A percentile compares a stretch with the other conserved stretches of the same genome.
These are phyloP conservation scores for Gastrodia elata DNA, from an alignment of 106 monocot species.

Conservation along the genomic window DNA sequence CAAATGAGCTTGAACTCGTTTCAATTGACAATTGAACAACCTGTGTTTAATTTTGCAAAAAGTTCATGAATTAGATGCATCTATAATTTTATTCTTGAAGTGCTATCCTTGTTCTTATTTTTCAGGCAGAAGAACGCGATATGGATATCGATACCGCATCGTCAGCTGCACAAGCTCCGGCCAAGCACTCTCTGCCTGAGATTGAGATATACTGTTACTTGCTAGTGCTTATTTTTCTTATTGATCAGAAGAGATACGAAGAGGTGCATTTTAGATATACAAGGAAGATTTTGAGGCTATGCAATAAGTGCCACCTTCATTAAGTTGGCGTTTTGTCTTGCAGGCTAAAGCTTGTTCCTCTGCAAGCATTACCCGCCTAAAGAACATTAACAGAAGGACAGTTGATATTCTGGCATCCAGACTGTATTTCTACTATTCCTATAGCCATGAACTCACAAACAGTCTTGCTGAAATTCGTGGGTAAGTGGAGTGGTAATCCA, in stretches of 20 bases:
- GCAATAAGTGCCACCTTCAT: too few species aligned
- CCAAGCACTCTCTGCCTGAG: slow-evolving; percentile 71
- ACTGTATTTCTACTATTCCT: slow-evolving; percentile 89
- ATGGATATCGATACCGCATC: slow-evolving; percentile 79
- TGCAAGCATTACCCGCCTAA: slow-evolving; percentile 76
- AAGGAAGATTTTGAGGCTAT: too few species aligned
- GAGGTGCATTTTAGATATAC: slow-evolving; percentile 52
- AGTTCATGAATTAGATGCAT: too few species aligned
- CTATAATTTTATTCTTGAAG: too few species aligned
- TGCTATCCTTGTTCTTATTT: neutral
- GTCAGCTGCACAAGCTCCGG: slow-evolving; percentile 35
- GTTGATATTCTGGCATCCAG: slow-evolving; percentile 87
- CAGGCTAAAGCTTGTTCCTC: slow-evolving; percentile 96
- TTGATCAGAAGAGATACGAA: slow-evolving; percentile 82
- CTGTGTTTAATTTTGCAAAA: too few species aligned
- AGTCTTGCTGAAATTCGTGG: slow-evolving; percentile 97
- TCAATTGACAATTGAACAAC: too few species aligned
- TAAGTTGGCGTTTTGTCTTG: slow-evolving; percentile 6
- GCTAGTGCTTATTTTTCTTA: slow-evolving; percentile 86
- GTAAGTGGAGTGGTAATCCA: slow-evolving; percentile 41
- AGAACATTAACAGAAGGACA: slow-evolving; percentile 86
- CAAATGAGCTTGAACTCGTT: too few species aligned
- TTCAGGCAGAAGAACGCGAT: slow-evolving; percentile 77
- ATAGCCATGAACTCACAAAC: slow-evolving; percentile 77
- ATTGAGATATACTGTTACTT: slow-evolving; percentile 95